A percentile compares a stretch with the other conserved stretches of the same genome.
phyloP scores from a whole-genome alignment of 345 rosid genomes.

The Populus simonii region DNA sequence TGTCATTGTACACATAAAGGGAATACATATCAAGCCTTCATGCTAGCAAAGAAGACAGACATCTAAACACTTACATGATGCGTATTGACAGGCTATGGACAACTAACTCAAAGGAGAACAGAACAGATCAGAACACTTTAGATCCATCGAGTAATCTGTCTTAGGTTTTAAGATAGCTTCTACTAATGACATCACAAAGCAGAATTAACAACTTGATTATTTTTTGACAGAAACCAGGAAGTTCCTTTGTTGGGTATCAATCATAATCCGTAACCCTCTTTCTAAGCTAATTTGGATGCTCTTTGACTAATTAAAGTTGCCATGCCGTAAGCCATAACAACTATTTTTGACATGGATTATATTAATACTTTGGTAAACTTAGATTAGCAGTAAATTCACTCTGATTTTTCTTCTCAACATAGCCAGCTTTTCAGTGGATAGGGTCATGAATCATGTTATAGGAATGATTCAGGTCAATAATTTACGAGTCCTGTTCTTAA shows the following conservation, averaged over 20 bases:
- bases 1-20: too few species aligned
- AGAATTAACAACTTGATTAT: neutral
- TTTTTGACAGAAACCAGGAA: neutral
- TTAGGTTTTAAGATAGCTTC: constrained; percentile 1
- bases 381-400: too few species aligned
- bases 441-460: too few species aligned
- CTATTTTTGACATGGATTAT: neutral
- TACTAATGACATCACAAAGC: neutral
- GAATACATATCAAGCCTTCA: too few species aligned
- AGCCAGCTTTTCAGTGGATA: neutral
- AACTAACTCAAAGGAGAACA: neutral
- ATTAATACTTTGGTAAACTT: too few species aligned
- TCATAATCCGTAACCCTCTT: neutral
- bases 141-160: neutral
- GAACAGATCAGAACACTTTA: neutral
- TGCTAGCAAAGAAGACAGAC: neutral
- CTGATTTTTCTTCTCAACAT: too few species aligned
- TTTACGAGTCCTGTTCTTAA: too few species aligned
- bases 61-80: neutral
- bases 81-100: neutral
- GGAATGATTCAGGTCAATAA: neutral
- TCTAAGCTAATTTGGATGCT: constrained; percentile 9
- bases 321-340: too few species aligned
- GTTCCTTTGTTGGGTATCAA: neutral
- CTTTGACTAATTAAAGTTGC: too few species aligned